Evolutionary conservation across 495 filamentous ascomycete genomes (phyloP).

Genomic region (Talaromyces adpressus): DNA sequence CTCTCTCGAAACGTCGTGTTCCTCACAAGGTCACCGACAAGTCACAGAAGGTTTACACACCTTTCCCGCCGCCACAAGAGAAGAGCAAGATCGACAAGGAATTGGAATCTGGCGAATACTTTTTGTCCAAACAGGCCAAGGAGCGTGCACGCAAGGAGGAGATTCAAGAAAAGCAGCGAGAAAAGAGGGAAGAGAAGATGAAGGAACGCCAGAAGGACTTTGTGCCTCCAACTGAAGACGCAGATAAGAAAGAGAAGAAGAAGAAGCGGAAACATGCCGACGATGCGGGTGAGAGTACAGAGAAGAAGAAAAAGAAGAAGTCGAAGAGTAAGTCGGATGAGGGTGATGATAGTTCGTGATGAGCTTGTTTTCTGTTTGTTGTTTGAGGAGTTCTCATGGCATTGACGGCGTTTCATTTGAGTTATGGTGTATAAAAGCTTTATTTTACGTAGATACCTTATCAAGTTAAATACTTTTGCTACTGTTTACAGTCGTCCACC

Average conservation of each 20-base stretch:
- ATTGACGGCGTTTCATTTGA: conserved; percentile 1
- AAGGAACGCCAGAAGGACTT: conserved; percentile 78
- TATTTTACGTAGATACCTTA: conserved; percentile 5
- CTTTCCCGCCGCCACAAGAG: conserved; percentile 66
- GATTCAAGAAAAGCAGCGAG: conserved; percentile 69
- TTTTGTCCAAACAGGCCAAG: conserved; percentile 85
- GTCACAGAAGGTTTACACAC: conserved; percentile 87
- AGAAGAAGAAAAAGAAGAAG: conserved; percentile 37
- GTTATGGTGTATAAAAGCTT: background rate
- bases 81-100: conserved; percentile 98
- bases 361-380: background rate
- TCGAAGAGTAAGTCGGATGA: background rate
- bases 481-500: background rate
- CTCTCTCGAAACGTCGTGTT: conserved; percentile 71
- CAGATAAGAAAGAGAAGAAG: conserved; percentile 44
- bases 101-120: conserved; percentile 97
- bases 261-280: conserved; percentile 53
- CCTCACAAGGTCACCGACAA: conserved; percentile 90
- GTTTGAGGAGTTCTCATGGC: background rate
- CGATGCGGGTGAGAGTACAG: conserved; percentile 35
- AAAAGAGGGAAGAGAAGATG: conserved; percentile 85
- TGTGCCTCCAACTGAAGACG: conserved; percentile 70
- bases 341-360: background rate
- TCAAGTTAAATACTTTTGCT: background rate
- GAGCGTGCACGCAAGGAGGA: conserved; percentile 74